A percentile compares a stretch with the other conserved stretches of the same genome.
These are phyloP conservation scores for Wickerhamomyces tratensis DNA, from an alignment of 805 yeast species.

Conservation along the genomic window DNA sequence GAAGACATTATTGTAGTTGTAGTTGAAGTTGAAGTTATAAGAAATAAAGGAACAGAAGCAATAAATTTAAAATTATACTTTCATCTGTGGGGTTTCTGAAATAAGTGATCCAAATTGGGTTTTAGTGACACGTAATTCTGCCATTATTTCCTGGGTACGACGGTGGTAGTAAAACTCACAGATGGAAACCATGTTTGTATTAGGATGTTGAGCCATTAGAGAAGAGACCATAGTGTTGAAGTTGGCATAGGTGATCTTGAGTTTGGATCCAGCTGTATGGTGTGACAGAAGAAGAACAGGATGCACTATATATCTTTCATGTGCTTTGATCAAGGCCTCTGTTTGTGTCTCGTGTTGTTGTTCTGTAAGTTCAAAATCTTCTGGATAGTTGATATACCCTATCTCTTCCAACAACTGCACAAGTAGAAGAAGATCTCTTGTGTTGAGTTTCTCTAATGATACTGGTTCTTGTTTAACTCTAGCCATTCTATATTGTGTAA, in stretches of 20 bases:
- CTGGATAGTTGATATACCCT: conserved; percentile 4
- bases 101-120: conserved; percentile 2
- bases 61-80: too few relatives aligned
- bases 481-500: neutral
- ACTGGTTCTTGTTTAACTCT: neutral
- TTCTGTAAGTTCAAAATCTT: neutral
- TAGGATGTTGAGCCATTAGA: neutral
- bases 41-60: too few relatives aligned
- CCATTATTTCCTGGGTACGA: conserved; percentile 8
- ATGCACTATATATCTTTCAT: conserved; percentile 8
- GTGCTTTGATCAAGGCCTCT: conserved; percentile 1
- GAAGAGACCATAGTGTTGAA: neutral
- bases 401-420: conserved; percentile 14
- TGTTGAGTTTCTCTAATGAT: conserved; percentile 8
- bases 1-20: neutral
- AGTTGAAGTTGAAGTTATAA: neutral
- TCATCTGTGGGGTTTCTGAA: too few relatives aligned
- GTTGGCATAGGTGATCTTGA: neutral
- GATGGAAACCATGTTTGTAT: neutral
- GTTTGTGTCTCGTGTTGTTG: too few relatives aligned
- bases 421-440: conserved; percentile 13
- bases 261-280: neutral
- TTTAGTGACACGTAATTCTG: conserved; percentile 5
- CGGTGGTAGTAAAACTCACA: conserved; percentile 10
- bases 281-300: conserved; percentile 4